These are phyloP conservation scores for Nemania diffusa DNA, from an alignment of 2,329 filamentous ascomycete genomes.

Conservation along the genomic window DNA sequence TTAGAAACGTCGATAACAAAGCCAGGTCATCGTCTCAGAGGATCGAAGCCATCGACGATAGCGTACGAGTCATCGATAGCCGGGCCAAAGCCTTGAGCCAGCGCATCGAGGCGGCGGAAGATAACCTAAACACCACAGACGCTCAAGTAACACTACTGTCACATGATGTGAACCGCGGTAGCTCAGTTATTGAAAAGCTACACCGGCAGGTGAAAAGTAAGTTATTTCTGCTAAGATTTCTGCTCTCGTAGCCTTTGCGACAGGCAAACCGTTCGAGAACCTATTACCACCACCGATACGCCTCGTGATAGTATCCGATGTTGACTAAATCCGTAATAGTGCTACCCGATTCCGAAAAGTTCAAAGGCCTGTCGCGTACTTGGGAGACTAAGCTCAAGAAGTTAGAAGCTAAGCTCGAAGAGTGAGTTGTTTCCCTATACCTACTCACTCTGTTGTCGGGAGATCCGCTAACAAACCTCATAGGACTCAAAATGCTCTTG, in stretches of 20 bases:
- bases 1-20: constrained; percentile 39
- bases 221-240: background rate
- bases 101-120: constrained; percentile 43
- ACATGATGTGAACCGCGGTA: constrained; percentile 43
- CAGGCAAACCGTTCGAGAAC: background rate
- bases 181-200: constrained; percentile 42
- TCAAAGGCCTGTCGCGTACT: constrained; percentile 40
- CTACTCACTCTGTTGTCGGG: background rate
- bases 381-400: constrained; percentile 43
- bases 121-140: constrained; percentile 40
- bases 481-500: constrained; percentile 34
- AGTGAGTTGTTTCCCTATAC: constrained; percentile 32
- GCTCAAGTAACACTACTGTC: constrained; percentile 43
- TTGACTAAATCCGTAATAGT: constrained; percentile 31
- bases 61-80: constrained; percentile 43
- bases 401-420: constrained; percentile 41
- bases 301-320: background rate
- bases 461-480: constrained; percentile 10
- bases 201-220: constrained; percentile 42
- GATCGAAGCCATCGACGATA: constrained; percentile 45
- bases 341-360: constrained; percentile 42
- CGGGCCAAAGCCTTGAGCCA: constrained; percentile 43
- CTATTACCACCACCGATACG: background rate
- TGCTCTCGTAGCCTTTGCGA: background rate
- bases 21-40: constrained; percentile 40